Evolutionary conservation across 2,329 filamentous ascomycete species (phyloP), one percentile per base, ranked within the genome.

Genomic region (Tolypocladium amazonense): DNA sequence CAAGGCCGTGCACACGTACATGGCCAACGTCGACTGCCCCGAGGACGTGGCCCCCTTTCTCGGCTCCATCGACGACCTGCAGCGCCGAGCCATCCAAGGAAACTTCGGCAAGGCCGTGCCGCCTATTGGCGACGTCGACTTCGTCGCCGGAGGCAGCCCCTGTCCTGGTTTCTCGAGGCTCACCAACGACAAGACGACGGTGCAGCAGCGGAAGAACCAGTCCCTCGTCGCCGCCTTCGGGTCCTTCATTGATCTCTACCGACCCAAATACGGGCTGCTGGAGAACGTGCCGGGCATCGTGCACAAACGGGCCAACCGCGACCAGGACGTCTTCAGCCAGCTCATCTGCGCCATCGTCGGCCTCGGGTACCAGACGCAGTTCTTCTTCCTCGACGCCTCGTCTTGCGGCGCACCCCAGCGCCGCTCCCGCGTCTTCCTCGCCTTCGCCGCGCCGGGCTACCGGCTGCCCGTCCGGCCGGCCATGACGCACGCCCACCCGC

Each of bases 181-280:
- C 1, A 92, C 92, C 6, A 65, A 65, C 0, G 72, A 86, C 65
- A 85, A 79, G 65, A 74, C 77, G 0, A 86, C 81, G 2, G 68
- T 76, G 0, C 58, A 75, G 4, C 87, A 88, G 11, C 72, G 85
- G 7, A 83, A 84, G 61, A 91, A 94, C 67, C 88, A 88, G 39
- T 92, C 89, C 0, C 81, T 94, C 37, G 82, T 94, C 0, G 89
- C 88, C 0, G 88, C 88, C 0, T 90, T 93, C 43, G 86, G 86
- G 0, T 85, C 89, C 0, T 90, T 82, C 61, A 77, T 93, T 1
- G 90, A 95, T 63, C 73, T 90, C 0, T 92, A 90, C 64, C 81
- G 87, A 0, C 90, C 90, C 0, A 78, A 82, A n/a, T 93, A 89
- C 67, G 88, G 86, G 0, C 64, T 93, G 0, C 77, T 95, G 0